Base-by-base conservation (phyloP, 139 green algal genomes). In the Picochlorum sp. region DNA sequence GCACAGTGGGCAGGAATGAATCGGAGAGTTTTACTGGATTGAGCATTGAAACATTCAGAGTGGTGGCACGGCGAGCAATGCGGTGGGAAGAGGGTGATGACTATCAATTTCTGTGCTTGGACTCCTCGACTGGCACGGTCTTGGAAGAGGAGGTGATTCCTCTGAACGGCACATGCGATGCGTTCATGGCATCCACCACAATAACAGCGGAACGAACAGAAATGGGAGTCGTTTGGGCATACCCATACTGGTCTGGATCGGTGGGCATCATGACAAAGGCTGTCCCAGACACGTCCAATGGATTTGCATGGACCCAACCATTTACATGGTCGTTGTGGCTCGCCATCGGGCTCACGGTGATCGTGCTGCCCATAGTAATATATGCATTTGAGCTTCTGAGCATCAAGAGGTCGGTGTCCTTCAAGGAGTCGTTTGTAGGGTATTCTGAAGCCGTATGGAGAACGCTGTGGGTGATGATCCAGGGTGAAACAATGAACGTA, bases 41-140 rank as follows among this genome's bases (percentile, higher is more conserved):
- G 4, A 59, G 24, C 58, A 38, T 66, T 66, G 32, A 66, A 10
- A 59, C 15, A 16, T 66, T 66, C n/a, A 56, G 61, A 15, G 32
- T 21, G 20, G 20, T 26, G 6, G 32, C 61, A 20, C 21, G 8
- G 6, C 10, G 15, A 20, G 15, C 16, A 46, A 46, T 66, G 58
- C 30, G 61, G n/a, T 66, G 30, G 61, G 14, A 37, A 21, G 61
- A 66, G 13, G 61, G 61, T 21, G 32, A 26, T 30, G 61, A 66
- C 26, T 66, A 58, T 21, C 4, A 58, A 26, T 66, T 66, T 24
- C 13, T 21, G 32, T 66, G 61, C 49, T 24, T 24, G 18, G 14
- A 18, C 30, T 56, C n/a, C 14, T 24, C 21, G 1, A 58, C 30
- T 26, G 15, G 18, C 1, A 24, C n/a, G 23, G n/a, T 65, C n/a